phyloP scores from a whole-genome alignment of 2,329 filamentous ascomycete genomes.

The Claviceps citrina region DNA sequence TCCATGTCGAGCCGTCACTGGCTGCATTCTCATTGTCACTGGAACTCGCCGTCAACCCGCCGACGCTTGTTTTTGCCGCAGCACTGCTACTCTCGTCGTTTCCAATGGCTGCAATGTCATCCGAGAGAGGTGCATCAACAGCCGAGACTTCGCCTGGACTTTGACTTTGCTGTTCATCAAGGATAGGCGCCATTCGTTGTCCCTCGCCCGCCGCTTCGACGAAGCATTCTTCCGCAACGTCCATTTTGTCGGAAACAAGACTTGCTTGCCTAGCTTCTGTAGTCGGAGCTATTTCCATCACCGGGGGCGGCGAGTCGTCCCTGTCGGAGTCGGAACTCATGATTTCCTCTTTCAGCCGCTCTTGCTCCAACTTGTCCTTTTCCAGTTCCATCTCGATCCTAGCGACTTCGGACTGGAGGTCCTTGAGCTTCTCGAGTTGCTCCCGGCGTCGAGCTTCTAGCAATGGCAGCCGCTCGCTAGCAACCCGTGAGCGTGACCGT shows the following conservation, averaged over 20 bases:
- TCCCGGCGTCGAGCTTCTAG: slow-evolving; percentile 21
- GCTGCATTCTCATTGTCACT: not conserved
- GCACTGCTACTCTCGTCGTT: not conserved
- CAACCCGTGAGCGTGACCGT: slow-evolving; percentile 18
- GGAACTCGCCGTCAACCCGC: not conserved
- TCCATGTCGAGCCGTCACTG: not conserved
- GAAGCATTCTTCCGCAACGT: not conserved
- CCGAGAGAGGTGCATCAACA: not conserved
- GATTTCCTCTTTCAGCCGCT: slow-evolving; percentile 17
- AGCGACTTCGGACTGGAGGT: slow-evolving; percentile 30
- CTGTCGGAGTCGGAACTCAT: slow-evolving; percentile 9
- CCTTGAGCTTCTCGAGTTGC: slow-evolving; percentile 30
- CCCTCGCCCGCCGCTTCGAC: not conserved
- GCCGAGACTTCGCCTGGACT: not conserved
- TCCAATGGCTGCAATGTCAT: not conserved
- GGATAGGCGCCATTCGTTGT: not conserved
- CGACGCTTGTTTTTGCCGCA: not conserved
- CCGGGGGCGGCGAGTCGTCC: slow-evolving; percentile 1
- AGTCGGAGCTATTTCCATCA: not conserved
- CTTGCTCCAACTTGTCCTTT: slow-evolving; percentile 20
- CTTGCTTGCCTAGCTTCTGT: not conserved
- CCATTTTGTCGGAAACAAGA: not conserved
- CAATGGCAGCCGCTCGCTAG: slow-evolving; percentile 22
- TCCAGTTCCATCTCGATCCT: slow-evolving; percentile 34
- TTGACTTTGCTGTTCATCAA: not conserved